A percentile compares a stretch with the other conserved stretches of the same genome.
These are phyloP conservation scores for Lasiodiplodia sp. DNA, from an alignment of 2,329 filamentous ascomycete genomes.

Conservation along the genomic window DNA sequence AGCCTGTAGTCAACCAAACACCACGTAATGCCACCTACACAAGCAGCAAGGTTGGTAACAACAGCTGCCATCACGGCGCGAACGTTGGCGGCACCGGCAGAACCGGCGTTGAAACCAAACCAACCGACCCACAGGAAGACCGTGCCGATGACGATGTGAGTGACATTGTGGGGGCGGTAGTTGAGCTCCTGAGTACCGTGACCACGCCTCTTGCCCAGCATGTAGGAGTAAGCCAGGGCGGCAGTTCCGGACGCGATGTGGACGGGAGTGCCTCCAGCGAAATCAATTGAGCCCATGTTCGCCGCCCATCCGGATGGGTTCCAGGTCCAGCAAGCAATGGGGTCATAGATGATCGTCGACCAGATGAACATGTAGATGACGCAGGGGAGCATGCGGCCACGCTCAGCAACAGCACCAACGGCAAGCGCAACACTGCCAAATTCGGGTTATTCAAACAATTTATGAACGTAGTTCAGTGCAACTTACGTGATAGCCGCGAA, in stretches of 20 bases:
- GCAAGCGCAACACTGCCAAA: conserved; percentile 74
- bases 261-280: conserved; percentile 88
- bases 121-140: conserved; percentile 95
- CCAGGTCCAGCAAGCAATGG: conserved; percentile 96
- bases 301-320: conserved; percentile 82
- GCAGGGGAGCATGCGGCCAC: conserved; percentile 86
- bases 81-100: conserved; percentile 80
- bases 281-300: conserved; percentile 82
- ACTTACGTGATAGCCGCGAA: conserved; percentile 86
- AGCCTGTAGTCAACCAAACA: conserved; percentile 87
- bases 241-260: conserved; percentile 85
- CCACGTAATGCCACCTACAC: conserved; percentile 86
- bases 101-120: conserved; percentile 95
- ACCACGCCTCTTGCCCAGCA: conserved; percentile 84
- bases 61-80: conserved; percentile 86
- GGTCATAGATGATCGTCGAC: conserved; percentile 89
- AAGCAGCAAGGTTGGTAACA: conserved; percentile 85
- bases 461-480: not conserved
- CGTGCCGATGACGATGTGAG: conserved; percentile 89
- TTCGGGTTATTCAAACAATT: conserved; percentile 23
- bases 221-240: conserved; percentile 87
- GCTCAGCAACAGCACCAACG: conserved; percentile 83
- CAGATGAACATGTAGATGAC: conserved; percentile 94
- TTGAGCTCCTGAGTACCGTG: conserved; percentile 89
- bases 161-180: conserved; percentile 91